phyloP scores from a whole-genome alignment of 2,329 filamentous ascomycete genomes.

The Colletotrichum sp. region DNA sequence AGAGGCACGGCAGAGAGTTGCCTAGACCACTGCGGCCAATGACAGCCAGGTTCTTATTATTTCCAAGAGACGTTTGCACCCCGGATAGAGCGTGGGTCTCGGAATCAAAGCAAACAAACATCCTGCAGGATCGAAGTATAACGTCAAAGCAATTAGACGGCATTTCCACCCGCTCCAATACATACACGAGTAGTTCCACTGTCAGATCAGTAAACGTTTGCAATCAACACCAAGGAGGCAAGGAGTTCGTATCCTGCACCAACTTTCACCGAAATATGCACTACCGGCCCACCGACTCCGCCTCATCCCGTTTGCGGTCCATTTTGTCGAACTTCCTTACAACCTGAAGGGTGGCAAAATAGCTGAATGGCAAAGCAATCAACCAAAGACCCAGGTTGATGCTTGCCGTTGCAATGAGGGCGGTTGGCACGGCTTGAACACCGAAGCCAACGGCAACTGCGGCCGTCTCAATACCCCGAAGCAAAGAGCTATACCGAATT shows the following conservation, averaged over 20 bases:
- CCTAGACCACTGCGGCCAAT: neutral
- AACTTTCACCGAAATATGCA: neutral
- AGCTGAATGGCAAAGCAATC: conserved; percentile 45
- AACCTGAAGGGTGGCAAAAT: conserved; percentile 45
- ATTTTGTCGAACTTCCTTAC: conserved; percentile 39
- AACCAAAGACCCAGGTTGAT: conserved; percentile 46
- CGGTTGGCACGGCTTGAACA: conserved; percentile 46
- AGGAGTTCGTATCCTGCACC: neutral
- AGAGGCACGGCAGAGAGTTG: neutral
- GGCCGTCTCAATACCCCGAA: conserved; percentile 45
- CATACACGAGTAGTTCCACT: neutral
- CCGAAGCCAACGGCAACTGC: conserved; percentile 45
- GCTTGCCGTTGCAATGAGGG: conserved; percentile 44
- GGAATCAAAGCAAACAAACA: neutral
- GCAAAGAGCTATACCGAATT: conserved; percentile 47
- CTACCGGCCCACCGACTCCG: neutral
- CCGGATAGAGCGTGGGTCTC: neutral
- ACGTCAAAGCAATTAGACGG: neutral
- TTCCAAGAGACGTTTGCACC: neutral
- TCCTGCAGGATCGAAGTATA: neutral
- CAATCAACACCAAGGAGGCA: neutral
- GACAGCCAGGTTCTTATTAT: too few species aligned
- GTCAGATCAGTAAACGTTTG: neutral
- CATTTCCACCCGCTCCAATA: neutral
- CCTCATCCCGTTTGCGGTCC: conserved; percentile 27